Percentiles rank a stretch among this genome's conserved stretches.
These are phyloP conservation scores for Eleusine coracana DNA, from an alignment of 176 grass and related monocot species.

Conservation along the genomic window DNA sequence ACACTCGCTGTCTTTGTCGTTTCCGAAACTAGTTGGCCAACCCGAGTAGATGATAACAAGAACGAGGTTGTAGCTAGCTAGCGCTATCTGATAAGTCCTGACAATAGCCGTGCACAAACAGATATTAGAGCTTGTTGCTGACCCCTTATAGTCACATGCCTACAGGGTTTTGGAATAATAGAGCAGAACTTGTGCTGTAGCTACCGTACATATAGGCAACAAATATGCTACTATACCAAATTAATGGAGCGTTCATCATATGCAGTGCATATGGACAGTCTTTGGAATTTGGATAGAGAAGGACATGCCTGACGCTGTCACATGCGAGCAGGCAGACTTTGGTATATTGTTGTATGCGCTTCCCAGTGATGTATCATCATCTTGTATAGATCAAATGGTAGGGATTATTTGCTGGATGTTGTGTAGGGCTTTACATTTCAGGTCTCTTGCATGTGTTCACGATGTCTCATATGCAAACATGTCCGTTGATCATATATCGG, in stretches of 20 bases:
- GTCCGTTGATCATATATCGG: too few species aligned
- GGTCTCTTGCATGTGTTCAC: too few species aligned
- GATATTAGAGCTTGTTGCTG: not conserved
- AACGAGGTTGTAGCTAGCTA: slow-evolving; percentile 27
- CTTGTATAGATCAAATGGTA: slow-evolving; percentile 25
- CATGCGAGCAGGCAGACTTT: slow-evolving; percentile 13
- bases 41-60: not conserved
- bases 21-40: slow-evolving; percentile 3
- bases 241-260: slow-evolving; percentile 13
- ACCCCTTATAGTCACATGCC: slow-evolving; percentile 41
- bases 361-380: not conserved
- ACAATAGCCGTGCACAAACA: not conserved
- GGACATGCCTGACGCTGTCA: not conserved
- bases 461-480: too few species aligned
- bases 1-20: slow-evolving; percentile 9
- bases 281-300: not conserved
- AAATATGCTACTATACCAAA: not conserved
- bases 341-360: not conserved
- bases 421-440: too few species aligned
- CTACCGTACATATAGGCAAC: slow-evolving; percentile 4
- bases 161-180: slow-evolving; percentile 35
- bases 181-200: slow-evolving; percentile 16
- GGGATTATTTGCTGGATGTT: slow-evolving; percentile 10
- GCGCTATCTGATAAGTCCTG: not conserved
- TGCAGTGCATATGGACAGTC: slow-evolving; percentile 37